Base-by-base conservation (phyloP, 2,329 filamentous ascomycete genomes). In the Akanthomyces dipterigenus region DNA sequence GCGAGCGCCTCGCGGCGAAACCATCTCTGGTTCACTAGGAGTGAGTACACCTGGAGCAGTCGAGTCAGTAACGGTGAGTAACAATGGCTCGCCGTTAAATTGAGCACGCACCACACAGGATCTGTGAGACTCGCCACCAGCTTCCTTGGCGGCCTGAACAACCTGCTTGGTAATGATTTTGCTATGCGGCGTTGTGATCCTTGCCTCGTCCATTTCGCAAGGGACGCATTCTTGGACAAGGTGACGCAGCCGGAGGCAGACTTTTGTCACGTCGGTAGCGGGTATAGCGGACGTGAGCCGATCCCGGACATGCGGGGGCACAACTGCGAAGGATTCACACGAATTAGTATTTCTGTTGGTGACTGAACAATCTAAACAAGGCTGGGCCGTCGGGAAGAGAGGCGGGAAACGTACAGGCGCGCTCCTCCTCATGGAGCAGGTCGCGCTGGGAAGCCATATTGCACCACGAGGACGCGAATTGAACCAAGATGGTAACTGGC, bases 181-280 rank as follows among this genome's bases (percentile, higher is more conserved):
- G 74, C 91, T 96, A 75, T 98, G 92, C 3, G 93, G 86, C 55
- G 82, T 82, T 4, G 89, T 95, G 70, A 99, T 81, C 61, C 84
- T 79, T 5, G 80, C 80, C 70, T 90, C 86, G 62, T 95, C 88
- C 43, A 99, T 81, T 74, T 99, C 95, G 77, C 91, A 97, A 1
- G 93, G 90, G 28, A 99, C 85, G 60, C 92, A 88, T 72, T 92
- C 85, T 75, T 96, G 92, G 68, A 99, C 87, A 67, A 96, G 86
- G 71, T 96, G 91, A 69, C 93, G 96, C 65, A 99, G 80, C 62
- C 92, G 90, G 18, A 99, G 83, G 28, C 93, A 93, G 61, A 96
- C 82, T 72, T 93, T 93, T 64, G 93, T 97, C 64, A 97, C 93
- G 68, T 95, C 88, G 63, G 83, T 80, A 14, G 93, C 81, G 1